These are phyloP conservation scores for Trichoderma sp. DNA, from an alignment of 2,329 filamentous ascomycete species.

Conservation along the genomic window DNA sequence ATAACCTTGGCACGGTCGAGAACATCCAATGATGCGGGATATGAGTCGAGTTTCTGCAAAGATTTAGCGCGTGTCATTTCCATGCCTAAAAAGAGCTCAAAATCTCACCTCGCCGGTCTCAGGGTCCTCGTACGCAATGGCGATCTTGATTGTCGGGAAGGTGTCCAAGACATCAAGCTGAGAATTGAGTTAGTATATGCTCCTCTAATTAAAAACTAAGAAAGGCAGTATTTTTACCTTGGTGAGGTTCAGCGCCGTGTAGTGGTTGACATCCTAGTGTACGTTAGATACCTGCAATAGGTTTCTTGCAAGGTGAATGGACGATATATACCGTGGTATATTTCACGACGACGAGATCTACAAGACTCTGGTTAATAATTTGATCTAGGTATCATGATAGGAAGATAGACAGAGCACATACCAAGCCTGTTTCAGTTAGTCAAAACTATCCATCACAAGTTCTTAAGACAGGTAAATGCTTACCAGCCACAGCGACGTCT, in stretches of 20 bases:
- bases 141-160: slow-evolving; percentile 74
- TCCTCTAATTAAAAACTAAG: neutral
- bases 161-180: slow-evolving; percentile 61
- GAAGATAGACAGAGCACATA: slow-evolving; percentile 15
- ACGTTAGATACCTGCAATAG: neutral
- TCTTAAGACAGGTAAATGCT: slow-evolving; percentile 28
- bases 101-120: slow-evolving; percentile 31
- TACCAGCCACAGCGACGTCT: slow-evolving; percentile 59
- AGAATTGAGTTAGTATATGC: slow-evolving; percentile 50
- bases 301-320: neutral
- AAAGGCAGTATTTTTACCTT: slow-evolving; percentile 38
- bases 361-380: slow-evolving; percentile 26
- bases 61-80: neutral
- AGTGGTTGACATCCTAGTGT: slow-evolving; percentile 60
- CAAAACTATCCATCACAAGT: neutral
- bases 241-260: slow-evolving; percentile 61
- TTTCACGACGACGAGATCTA: slow-evolving; percentile 67
- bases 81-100: slow-evolving; percentile 9
- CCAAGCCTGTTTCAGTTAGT: slow-evolving; percentile 29
- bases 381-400: slow-evolving; percentile 12
- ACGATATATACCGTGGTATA: slow-evolving; percentile 46
- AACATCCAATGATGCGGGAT: slow-evolving; percentile 60
- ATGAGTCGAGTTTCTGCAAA: slow-evolving; percentile 2
- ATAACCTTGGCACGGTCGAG: slow-evolving; percentile 63
- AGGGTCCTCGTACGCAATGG: slow-evolving; percentile 64